These are phyloP conservation scores for Medicago lupulina DNA, from an alignment of 306 rosid species.

Conservation along the genomic window DNA sequence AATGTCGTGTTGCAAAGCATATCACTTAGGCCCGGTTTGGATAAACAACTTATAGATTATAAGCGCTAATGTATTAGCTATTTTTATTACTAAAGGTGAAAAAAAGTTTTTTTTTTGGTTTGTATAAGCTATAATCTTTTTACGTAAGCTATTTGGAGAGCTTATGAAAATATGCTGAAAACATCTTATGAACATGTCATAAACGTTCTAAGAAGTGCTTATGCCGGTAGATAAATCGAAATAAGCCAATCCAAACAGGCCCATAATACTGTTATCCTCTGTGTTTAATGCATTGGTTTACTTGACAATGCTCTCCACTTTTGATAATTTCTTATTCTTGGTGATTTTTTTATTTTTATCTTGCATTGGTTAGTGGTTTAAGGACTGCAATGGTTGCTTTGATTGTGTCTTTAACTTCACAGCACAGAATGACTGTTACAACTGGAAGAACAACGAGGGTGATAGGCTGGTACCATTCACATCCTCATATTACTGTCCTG, in stretches of 20 bases:
- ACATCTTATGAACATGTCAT: neutral
- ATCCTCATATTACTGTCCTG: constrained; percentile 98
- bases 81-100: no score
- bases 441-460: constrained; percentile 91
- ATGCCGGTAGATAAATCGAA: neutral
- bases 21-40: neutral
- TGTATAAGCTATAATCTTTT: neutral
- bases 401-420: constrained; percentile 62
- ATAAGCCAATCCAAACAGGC: neutral
- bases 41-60: neutral
- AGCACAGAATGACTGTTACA: constrained; percentile 69
- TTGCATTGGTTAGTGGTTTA: neutral
- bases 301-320: neutral
- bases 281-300: neutral
- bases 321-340: neutral
- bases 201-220: no score
- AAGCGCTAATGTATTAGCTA: neutral
- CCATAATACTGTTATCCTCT: neutral
- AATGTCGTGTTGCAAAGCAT: no score
- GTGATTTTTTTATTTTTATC: neutral
- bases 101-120: no score
- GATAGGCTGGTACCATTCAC: constrained; percentile 99
- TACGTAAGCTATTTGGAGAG: neutral
- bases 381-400: constrained; percentile 18
- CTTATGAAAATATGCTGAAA: neutral